Conservation (phyloP, 2,329 filamentous ascomycete genomes). For the Nothomitra cinnamomea region DNA sequence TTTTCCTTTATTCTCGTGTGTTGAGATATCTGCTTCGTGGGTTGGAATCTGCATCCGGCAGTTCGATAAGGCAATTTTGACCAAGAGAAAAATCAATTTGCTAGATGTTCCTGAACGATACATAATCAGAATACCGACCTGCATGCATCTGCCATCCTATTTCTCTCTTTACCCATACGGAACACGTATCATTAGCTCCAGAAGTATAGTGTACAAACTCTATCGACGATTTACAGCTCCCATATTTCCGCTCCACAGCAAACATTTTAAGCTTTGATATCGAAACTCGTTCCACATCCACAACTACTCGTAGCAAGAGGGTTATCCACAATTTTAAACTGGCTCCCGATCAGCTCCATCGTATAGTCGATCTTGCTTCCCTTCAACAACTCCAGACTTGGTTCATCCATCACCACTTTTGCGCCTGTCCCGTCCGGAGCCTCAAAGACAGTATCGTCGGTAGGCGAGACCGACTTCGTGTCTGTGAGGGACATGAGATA, state of each 20-base stretch:
- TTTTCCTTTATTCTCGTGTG: no score
- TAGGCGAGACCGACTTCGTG: conserved; percentile 16
- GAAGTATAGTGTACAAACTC: no score
- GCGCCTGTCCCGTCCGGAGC: conserved; percentile 42
- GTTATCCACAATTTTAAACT: conserved; percentile 95
- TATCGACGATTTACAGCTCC: no score
- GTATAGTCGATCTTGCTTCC: conserved; percentile 95
- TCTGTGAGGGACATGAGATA: conserved; percentile 76
- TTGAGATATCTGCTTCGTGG: no score
- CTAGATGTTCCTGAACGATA: no score
- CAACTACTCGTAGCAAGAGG: conserved; percentile 84
- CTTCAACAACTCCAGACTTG: conserved; percentile 73
- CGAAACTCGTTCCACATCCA: conserved; percentile 94
- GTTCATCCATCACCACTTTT: conserved; percentile 78
- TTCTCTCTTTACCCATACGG: no score
- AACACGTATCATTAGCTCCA: no score
- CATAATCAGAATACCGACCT: no score
- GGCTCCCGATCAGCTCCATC: conserved; percentile 82
- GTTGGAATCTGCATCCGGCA: no score
- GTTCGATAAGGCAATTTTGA: no score
- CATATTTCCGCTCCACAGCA: not conserved
- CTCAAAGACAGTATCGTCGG: conserved; percentile 71
- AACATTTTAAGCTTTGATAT: conserved; percentile 54
- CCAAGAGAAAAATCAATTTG: no score
- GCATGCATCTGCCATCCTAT: no score